Conservation (phyloP, 805 yeast genomes). For the Yamadazyma sp. region DNA sequence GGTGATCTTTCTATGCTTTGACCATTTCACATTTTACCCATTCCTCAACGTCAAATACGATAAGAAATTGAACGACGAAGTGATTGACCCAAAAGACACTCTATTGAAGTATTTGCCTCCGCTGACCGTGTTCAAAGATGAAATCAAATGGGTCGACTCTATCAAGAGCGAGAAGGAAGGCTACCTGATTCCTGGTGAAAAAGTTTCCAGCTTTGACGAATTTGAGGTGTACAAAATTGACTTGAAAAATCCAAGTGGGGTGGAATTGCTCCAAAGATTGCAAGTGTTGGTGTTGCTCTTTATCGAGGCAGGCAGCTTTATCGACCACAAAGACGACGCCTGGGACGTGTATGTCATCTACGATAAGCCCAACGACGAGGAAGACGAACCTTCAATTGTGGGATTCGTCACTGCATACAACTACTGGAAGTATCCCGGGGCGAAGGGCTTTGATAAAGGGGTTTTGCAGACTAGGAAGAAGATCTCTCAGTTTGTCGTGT, state of each 20-base stretch:
- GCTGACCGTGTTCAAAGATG: slow-evolving; percentile 60
- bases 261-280: slow-evolving; percentile 62
- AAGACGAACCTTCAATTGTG: slow-evolving; percentile 46
- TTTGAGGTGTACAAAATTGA: slow-evolving; percentile 55
- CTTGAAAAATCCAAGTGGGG: slow-evolving; percentile 40
- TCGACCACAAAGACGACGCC: slow-evolving; percentile 68
- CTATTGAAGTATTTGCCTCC: slow-evolving; percentile 62
- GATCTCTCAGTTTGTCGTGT: slow-evolving; percentile 80
- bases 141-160: slow-evolving; percentile 61
- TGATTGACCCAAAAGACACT: slow-evolving; percentile 58
- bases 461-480: slow-evolving; percentile 54
- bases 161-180: slow-evolving; percentile 48
- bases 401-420: slow-evolving; percentile 86
- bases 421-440: slow-evolving; percentile 73
- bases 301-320: slow-evolving; percentile 92
- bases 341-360: slow-evolving; percentile 77
- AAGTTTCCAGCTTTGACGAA: slow-evolving; percentile 14
- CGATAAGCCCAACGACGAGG: slow-evolving; percentile 17
- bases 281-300: slow-evolving; percentile 79
- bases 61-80: slow-evolving; percentile 53
- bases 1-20: slow-evolving; percentile 65
- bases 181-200: slow-evolving; percentile 44
- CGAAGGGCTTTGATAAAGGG: slow-evolving; percentile 48
- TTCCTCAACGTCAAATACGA: slow-evolving; percentile 60
- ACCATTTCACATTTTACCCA: slow-evolving; percentile 71